Evolutionary conservation across 495 filamentous ascomycete genomes (phyloP).

Genomic region (Lophiotrema nucula): DNA sequence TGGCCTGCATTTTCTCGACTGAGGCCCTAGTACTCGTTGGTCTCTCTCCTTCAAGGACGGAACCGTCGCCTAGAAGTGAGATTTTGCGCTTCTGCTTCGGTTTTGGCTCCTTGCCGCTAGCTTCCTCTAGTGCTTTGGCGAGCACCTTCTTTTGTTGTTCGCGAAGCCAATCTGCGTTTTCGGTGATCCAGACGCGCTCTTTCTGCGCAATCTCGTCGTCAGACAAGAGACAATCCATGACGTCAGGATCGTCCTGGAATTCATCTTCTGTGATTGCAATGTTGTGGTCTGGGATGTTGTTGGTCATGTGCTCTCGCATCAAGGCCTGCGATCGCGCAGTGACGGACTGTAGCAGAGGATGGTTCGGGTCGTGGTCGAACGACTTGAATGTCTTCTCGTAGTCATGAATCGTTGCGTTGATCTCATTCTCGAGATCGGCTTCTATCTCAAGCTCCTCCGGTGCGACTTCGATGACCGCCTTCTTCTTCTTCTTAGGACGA

Average conservation of each 20-base stretch:
- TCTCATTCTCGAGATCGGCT: conserved; percentile 39
- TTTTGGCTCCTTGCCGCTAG: conserved; percentile 35
- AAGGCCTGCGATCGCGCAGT: not conserved
- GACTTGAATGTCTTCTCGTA: conserved; percentile 9
- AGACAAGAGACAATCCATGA: conserved; percentile 70
- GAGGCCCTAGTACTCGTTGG: conserved; percentile 68
- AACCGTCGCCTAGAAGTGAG: conserved; percentile 56
- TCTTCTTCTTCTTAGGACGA: conserved; percentile 18
- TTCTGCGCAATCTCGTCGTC: conserved; percentile 71
- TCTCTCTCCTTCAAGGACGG: conserved; percentile 46
- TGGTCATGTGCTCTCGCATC: not conserved
- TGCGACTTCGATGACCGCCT: conserved; percentile 30
- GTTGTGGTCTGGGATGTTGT: conserved; percentile 16
- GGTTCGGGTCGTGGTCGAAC: conserved; percentile 19
- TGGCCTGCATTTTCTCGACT: conserved; percentile 68
- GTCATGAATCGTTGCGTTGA: conserved; percentile 22
- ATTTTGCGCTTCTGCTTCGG: conserved; percentile 45
- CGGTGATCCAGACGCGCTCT: conserved; percentile 87
- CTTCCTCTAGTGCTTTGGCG: conserved; percentile 59
- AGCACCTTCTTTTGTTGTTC: conserved; percentile 74
- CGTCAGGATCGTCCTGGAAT: conserved; percentile 84
- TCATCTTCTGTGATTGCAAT: conserved; percentile 68
- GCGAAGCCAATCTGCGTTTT: conserved; percentile 87
- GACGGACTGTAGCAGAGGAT: not conserved
- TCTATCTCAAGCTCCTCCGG: conserved; percentile 40